Percentiles rank a stretch among this genome's conserved stretches.
Conservation (phyloP, 2,329 filamentous ascomycete species). For the Chaetomiaceae sp. region DNA sequence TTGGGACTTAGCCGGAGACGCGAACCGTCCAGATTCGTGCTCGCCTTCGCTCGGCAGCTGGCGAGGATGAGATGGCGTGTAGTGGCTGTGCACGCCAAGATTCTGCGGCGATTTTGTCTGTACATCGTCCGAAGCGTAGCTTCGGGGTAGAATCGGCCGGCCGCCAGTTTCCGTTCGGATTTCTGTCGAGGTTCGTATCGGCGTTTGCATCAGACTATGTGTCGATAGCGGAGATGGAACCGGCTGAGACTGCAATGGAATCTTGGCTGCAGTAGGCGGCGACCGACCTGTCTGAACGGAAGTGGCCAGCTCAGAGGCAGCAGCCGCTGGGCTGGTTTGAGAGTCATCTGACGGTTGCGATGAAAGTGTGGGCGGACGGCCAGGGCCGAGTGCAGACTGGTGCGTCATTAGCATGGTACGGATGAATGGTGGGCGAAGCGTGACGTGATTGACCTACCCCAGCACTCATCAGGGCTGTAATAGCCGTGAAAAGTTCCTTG, state of each 20-base stretch:
- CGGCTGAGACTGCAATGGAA: neutral
- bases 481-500: neutral
- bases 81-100: neutral
- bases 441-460: neutral
- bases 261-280: neutral
- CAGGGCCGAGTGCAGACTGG: neutral
- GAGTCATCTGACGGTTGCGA: neutral
- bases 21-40: neutral
- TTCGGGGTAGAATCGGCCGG: neutral
- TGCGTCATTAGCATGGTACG: neutral
- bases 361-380: neutral
- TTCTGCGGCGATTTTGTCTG: neutral
- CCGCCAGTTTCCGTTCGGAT: neutral
- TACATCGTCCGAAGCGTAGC: neutral
- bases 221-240: neutral
- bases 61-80: neutral
- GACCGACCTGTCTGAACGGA: neutral
- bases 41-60: neutral
- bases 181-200: no score
- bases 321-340: no score
- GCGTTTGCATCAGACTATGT: no score
- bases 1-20: neutral
- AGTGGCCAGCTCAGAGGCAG: neutral
- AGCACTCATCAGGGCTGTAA: conserved; percentile 1
- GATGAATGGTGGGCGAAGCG: neutral